Conservation (phyloP, 768 basidiomycete genomes). For the Pilatotrama ljubarskyi region DNA sequence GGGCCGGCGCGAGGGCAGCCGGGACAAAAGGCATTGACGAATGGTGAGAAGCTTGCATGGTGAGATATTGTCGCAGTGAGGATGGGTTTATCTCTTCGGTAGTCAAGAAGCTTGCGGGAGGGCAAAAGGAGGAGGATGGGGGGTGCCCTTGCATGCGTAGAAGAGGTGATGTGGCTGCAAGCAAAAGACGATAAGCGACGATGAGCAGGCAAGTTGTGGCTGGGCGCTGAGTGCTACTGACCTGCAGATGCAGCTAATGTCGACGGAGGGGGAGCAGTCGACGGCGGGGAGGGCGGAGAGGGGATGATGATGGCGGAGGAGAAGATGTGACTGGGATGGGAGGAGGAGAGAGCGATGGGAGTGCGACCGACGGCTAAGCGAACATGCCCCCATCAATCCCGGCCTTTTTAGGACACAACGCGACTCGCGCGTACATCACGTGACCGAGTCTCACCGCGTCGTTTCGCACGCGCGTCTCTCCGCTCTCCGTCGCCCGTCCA, state of each 20-base stretch:
- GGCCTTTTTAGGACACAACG: conserved; percentile 43
- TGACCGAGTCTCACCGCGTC: conserved; percentile 32
- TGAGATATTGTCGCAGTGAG: too few species aligned
- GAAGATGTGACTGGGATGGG: conserved; percentile 1
- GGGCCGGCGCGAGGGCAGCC: conserved; percentile 1
- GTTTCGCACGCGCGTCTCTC: conserved; percentile 12
- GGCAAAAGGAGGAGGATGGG: neutral
- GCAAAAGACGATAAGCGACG: neutral
- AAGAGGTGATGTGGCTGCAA: conserved; percentile 14
- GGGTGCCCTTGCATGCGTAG: conserved; percentile 11
- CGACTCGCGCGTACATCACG: conserved; percentile 45
- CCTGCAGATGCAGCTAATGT: neutral
- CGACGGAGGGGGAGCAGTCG: conserved; percentile 7
- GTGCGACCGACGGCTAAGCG: conserved; percentile 14
- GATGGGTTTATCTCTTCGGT: neutral
- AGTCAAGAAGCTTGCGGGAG: neutral
- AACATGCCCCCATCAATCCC: conserved; percentile 19
- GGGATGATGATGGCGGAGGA: conserved; percentile 1
- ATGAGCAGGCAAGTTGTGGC: conserved; percentile 6
- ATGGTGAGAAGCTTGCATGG: neutral
- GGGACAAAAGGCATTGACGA: neutral
- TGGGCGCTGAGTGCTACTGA: neutral
- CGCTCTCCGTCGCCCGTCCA: neutral
- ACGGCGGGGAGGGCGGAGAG: conserved; percentile 5
- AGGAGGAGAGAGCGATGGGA: conserved; percentile 14